These are phyloP conservation scores for Euryodendron excelsum DNA, from an alignment of 148 eudicot genomes.

Conservation along the genomic window DNA sequence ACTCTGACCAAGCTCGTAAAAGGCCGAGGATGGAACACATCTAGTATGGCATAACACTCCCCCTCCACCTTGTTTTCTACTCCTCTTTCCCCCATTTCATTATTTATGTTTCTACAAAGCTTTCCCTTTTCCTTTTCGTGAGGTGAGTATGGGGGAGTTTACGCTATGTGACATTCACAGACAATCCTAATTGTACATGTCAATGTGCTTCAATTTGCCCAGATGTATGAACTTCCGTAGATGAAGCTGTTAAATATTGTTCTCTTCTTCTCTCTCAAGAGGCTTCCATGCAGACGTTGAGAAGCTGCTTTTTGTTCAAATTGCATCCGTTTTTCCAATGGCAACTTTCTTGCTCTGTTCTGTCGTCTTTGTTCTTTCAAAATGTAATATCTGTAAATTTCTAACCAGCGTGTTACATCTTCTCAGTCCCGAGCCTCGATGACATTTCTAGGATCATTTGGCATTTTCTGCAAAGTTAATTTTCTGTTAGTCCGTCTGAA, in stretches of 20 bases:
- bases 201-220: background rate
- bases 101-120: background rate
- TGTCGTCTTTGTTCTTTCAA: background rate
- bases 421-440: background rate
- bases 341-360: slow-evolving; percentile 4
- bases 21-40: slow-evolving; percentile 41
- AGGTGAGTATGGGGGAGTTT: background rate
- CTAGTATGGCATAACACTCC: slow-evolving; percentile 27
- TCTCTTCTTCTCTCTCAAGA: slow-evolving; percentile 3
- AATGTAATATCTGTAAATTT: slow-evolving; percentile 16
- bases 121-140: background rate
- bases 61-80: background rate
- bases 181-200: slow-evolving; percentile 11
- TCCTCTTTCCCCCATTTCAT: background rate
- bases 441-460: background rate
- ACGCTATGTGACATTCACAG: background rate
- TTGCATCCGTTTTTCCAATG: slow-evolving; percentile 4
- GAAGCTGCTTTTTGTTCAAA: slow-evolving; percentile 24
- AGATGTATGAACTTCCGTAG: slow-evolving; percentile 6
- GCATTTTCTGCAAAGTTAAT: background rate
- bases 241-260: slow-evolving; percentile 4
- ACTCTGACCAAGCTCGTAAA: slow-evolving; percentile 44
- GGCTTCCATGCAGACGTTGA: slow-evolving; percentile 21
- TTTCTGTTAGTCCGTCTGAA: no score
- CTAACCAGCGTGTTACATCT: background rate